Evolutionary conservation across 2,329 filamentous ascomycete species (phyloP).

Genomic region (Colletotrichum cordylinicola): DNA sequence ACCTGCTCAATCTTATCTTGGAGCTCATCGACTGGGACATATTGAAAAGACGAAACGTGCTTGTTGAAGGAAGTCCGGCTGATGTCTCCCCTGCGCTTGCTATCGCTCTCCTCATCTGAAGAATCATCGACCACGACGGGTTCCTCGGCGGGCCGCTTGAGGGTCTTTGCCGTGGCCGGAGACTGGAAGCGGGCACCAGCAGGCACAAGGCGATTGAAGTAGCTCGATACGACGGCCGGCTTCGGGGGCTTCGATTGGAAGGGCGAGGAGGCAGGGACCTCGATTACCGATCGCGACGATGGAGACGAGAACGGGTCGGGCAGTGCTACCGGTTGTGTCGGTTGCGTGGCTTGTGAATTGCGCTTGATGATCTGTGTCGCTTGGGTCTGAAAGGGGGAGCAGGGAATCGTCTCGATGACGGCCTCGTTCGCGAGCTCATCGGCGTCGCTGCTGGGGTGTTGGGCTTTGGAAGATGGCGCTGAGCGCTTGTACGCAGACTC

Average conservation of each 20-base stretch:
- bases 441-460: slow-evolving; percentile 37
- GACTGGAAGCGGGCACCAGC: slow-evolving; percentile 74
- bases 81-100: slow-evolving; percentile 63
- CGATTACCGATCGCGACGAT: slow-evolving; percentile 57
- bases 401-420: slow-evolving; percentile 48
- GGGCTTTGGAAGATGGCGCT: neutral
- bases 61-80: slow-evolving; percentile 63
- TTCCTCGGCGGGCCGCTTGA: slow-evolving; percentile 42
- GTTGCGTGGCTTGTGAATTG: slow-evolving; percentile 28
- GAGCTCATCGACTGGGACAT: slow-evolving; percentile 53
- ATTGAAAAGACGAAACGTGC: slow-evolving; percentile 44
- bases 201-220: slow-evolving; percentile 70
- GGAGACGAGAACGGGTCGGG: slow-evolving; percentile 45
- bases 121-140: slow-evolving; percentile 53
- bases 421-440: slow-evolving; percentile 44
- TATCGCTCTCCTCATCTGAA: slow-evolving; percentile 54
- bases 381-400: slow-evolving; percentile 49
- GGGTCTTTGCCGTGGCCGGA: slow-evolving; percentile 34
- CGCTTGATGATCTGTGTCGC: slow-evolving; percentile 46
- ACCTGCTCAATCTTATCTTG: slow-evolving; percentile 39
- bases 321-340: slow-evolving; percentile 24
- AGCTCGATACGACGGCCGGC: slow-evolving; percentile 15
- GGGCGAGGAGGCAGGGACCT: slow-evolving; percentile 91
- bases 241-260: slow-evolving; percentile 43
- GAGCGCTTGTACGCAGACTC: neutral